Conservation (phyloP, 768 basidiomycete species). For the Hericium alpestre region DNA sequence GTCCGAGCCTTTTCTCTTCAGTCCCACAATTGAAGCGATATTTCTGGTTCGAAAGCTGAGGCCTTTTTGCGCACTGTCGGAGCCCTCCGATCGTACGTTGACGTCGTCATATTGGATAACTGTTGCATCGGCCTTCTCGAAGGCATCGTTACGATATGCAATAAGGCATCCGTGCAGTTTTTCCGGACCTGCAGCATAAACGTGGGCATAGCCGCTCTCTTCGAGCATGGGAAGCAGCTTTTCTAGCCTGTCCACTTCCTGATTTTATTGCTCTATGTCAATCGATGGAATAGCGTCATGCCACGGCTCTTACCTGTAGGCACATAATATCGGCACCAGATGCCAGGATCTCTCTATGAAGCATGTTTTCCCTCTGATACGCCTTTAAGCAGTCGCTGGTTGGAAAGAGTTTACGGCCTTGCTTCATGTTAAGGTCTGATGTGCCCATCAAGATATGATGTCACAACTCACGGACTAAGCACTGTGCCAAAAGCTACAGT, state of each 20-base stretch:
- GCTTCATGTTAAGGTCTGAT: background rate
- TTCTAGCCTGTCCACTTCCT: constrained; percentile 85
- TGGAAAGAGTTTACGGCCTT: constrained; percentile 76
- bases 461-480: constrained; percentile 49
- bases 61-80: constrained; percentile 32
- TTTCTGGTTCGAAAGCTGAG: constrained; percentile 67
- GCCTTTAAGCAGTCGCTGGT: constrained; percentile 79
- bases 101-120: constrained; percentile 64
- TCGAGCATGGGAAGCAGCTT: constrained; percentile 61
- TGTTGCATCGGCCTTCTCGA: constrained; percentile 33
- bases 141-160: constrained; percentile 49
- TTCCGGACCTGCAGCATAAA: constrained; percentile 55
- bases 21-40: constrained; percentile 64
- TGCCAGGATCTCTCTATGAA: constrained; percentile 62
- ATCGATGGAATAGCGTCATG: background rate
- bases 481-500: constrained; percentile 63
- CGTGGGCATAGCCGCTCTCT: constrained; percentile 49
- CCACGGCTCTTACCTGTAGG: constrained; percentile 51
- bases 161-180: constrained; percentile 87
- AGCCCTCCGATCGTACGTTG: constrained; percentile 32
- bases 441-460: background rate
- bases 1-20: constrained; percentile 34
- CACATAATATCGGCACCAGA: constrained; percentile 76
- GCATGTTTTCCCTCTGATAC: constrained; percentile 60
- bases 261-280: constrained; percentile 1